Conservation (phyloP, 306 rosid genomes). For the Parietaria judaica region DNA sequence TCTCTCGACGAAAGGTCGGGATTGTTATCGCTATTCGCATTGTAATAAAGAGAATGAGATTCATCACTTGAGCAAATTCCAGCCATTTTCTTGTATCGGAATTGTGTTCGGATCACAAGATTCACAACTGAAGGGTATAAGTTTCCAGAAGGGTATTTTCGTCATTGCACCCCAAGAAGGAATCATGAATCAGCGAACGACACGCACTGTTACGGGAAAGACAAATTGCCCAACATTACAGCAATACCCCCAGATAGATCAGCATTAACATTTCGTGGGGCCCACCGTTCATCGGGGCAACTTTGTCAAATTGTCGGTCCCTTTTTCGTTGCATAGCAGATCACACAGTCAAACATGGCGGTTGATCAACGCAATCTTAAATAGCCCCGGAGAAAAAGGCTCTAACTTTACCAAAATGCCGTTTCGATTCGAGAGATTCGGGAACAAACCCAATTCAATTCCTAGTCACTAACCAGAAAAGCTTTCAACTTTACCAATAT, state of each 20-base stretch:
- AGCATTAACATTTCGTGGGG: not conserved
- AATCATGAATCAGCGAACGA: conserved; percentile 9
- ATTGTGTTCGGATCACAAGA: no score
- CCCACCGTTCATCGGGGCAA: conserved; percentile 15
- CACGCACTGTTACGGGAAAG: conserved; percentile 5
- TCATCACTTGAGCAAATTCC: no score
- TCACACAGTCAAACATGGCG: conserved; percentile 37
- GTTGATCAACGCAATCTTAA: conserved; percentile 36
- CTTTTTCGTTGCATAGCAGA: conserved; percentile 1
- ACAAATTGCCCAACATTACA: conserved; percentile 31
- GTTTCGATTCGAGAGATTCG: not conserved
- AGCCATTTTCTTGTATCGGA: no score
- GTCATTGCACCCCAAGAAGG: conserved; percentile 18
- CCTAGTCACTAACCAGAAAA: not conserved
- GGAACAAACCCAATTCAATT: not conserved
- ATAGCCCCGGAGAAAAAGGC: not conserved
- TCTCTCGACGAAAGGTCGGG: no score
- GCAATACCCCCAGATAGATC: conserved; percentile 14
- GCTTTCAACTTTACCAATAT: no score
- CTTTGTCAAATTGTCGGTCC: conserved; percentile 22
- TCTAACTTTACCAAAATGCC: not conserved
- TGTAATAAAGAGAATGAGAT: no score
- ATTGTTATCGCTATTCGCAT: no score
- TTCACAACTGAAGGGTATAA: not conserved
- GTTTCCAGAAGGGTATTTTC: conserved; percentile 12